Evolutionary conservation across 345 rosid species (phyloP), one percentile per base, ranked within the genome.

Genomic region (Salix exigua): DNA sequence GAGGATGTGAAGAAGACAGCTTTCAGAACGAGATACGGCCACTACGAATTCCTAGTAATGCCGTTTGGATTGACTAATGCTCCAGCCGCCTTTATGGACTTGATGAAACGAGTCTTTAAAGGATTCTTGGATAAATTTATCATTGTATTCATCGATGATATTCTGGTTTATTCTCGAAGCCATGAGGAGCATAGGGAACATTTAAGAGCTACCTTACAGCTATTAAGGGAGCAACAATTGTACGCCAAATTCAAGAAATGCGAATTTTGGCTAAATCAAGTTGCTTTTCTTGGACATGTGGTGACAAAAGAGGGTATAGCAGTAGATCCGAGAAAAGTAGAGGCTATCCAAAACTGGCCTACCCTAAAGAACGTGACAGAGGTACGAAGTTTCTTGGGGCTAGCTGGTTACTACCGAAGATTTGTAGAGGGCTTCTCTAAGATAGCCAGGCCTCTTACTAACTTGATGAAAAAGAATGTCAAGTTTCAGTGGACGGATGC

Each of bases 101-200:
- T 68, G 30, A 68, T 68, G 72, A 68, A 66, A 17, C 17, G 40
- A 12, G 69, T 66, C 21, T 66, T 66, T 19, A 28, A 33, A 11
- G 14, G 21, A 31, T 31, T 31, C 35, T 31, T 31, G 35, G 35
- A 31, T 31, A 31, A 31, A 31, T 31, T 31, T 31, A 23, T 68
- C 4, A 68, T 68, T 40, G 28, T 37, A 19, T 38, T 68, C 72
- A 68, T 68, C 72, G 53, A 68, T 31, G 72, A 68, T 42, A 68
- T 68, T 38, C 37, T 44, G 53, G 31, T 68, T 18, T 68, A 68
- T 25, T 68, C 72, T 7, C 14, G 53, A 21, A 68, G 10, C 18
- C 8, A 68, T 13, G 55, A 38, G 28, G 72, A 68, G 33, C 55
- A 42, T 37, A n/a, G 19, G 23, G 53, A 68, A 8, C 72, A 68